Percentiles rank a stretch among this genome's conserved stretches.
Conservation (phyloP, 2,329 filamentous ascomycete genomes). For the Parasarocladium wereldwijsianum region DNA sequence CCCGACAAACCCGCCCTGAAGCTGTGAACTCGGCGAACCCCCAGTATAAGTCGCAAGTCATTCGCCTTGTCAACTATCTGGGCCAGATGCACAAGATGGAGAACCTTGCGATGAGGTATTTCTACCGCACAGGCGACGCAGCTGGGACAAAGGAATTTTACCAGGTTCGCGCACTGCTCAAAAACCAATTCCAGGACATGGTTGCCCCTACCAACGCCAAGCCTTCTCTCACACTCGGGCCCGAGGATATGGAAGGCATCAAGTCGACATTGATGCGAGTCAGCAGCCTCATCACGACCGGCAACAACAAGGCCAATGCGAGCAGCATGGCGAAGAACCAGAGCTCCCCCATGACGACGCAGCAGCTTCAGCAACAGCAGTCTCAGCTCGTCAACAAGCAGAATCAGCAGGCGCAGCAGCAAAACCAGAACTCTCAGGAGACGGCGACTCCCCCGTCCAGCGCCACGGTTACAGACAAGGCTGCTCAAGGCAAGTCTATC, state of each 20-base stretch:
- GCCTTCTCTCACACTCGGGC: constrained; percentile 34
- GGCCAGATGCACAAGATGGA: too few species aligned
- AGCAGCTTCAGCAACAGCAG: constrained; percentile 15
- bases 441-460: constrained; percentile 18
- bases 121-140: too few species aligned
- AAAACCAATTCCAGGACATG: constrained; percentile 38
- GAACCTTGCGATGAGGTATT: too few species aligned
- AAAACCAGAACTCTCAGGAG: constrained; percentile 11
- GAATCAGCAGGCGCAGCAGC: constrained; percentile 9
- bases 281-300: constrained; percentile 5
- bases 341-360: constrained; percentile 16
- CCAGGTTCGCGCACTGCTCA: too few species aligned
- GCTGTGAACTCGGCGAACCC: too few species aligned
- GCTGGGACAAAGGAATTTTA: too few species aligned
- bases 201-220: constrained; percentile 29
- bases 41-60: too few species aligned
- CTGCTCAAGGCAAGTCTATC: too few species aligned
- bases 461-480: constrained; percentile 29
- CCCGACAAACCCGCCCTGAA: too few species aligned
- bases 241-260: constrained; percentile 37
- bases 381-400: constrained; percentile 11
- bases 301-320: constrained; percentile 13
- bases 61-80: too few species aligned
- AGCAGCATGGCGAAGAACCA: constrained; percentile 12
- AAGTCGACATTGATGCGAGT: constrained; percentile 12